These are phyloP conservation scores for Pyracantha coccinea DNA, from an alignment of 331 rosid species.

Conservation along the genomic window DNA sequence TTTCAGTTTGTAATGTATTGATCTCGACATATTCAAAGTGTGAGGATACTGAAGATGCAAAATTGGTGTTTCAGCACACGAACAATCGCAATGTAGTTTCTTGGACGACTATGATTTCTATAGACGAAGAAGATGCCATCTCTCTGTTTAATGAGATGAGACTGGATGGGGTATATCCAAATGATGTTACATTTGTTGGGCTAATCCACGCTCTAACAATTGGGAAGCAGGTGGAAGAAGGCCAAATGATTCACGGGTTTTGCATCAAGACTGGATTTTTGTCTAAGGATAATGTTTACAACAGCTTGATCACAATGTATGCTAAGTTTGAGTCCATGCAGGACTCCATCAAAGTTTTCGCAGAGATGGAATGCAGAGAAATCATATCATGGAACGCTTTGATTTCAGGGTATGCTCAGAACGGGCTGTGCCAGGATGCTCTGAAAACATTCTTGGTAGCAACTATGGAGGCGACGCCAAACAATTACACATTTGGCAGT, in stretches of 20 bases:
- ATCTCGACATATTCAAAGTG: constrained; percentile 73
- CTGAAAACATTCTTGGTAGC: constrained; percentile 49
- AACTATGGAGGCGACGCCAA: constrained; percentile 51
- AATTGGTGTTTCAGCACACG: constrained; percentile 43
- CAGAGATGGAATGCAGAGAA: constrained; percentile 58
- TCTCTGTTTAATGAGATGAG: constrained; percentile 63
- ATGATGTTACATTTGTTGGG: constrained; percentile 77
- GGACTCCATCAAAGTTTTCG: constrained; percentile 62
- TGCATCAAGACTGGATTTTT: constrained; percentile 51
- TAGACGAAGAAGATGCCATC: constrained; percentile 53
- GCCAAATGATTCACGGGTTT: constrained; percentile 62
- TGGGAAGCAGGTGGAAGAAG: constrained; percentile 44
- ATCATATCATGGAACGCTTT: constrained; percentile 82
- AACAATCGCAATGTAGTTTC: constrained; percentile 64
- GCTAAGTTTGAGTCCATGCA: constrained; percentile 60
- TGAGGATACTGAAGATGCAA: constrained; percentile 52
- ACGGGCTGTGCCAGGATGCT: constrained; percentile 53
- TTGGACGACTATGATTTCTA: constrained; percentile 82
- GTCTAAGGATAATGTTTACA: constrained; percentile 43
- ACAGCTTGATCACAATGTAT: constrained; percentile 87
- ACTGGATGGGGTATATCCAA: constrained; percentile 61
- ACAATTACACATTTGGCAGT: constrained; percentile 85
- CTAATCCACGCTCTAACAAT: constrained; percentile 57
- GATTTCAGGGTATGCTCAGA: constrained; percentile 90
- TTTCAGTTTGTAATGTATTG: constrained; percentile 72